A percentile compares a stretch with the other conserved stretches of the same genome.
Conservation (phyloP, 2,329 filamentous ascomycete genomes). For the Myriosclerotinia curreyana region DNA sequence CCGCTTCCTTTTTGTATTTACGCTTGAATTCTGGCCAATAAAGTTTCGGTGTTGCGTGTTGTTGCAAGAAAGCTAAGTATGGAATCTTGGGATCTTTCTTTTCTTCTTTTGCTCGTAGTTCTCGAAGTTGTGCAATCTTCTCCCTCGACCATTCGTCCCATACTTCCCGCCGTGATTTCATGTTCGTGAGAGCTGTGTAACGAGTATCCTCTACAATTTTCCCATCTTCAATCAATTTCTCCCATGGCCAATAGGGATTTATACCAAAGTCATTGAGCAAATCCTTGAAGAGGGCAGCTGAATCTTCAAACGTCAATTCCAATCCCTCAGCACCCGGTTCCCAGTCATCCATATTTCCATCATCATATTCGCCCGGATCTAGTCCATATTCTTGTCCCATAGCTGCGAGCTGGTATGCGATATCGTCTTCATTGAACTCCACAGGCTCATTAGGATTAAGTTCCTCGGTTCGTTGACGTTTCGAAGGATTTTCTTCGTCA, state of each 20-base stretch:
- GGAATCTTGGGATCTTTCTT: slow-evolving; percentile 80
- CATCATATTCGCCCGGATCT: slow-evolving; percentile 73
- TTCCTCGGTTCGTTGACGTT: slow-evolving; percentile 49
- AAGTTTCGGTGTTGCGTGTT: slow-evolving; percentile 81
- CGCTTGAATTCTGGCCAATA: slow-evolving; percentile 97
- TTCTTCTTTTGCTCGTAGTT: slow-evolving; percentile 69
- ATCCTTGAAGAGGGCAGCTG: slow-evolving; percentile 75
- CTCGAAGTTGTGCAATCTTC: slow-evolving; percentile 69
- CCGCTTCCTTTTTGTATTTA: slow-evolving; percentile 77
- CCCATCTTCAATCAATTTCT: slow-evolving; percentile 80
- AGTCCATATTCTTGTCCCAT: slow-evolving; percentile 85
- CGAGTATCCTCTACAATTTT: slow-evolving; percentile 79
- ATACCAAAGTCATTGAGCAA: slow-evolving; percentile 78
- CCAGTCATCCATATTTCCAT: slow-evolving; percentile 57
- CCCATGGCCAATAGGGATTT: slow-evolving; percentile 89
- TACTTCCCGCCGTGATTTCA: slow-evolving; percentile 74
- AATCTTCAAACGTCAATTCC: slow-evolving; percentile 71
- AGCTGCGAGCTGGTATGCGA: slow-evolving; percentile 83
- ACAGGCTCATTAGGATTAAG: slow-evolving; percentile 48
- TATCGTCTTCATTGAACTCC: slow-evolving; percentile 92
- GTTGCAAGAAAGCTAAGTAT: slow-evolving; percentile 77
- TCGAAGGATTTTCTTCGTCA: slow-evolving; percentile 48
- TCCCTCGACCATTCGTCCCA: slow-evolving; percentile 83
- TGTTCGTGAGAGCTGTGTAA: slow-evolving; percentile 80
- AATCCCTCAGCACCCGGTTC: slow-evolving; percentile 71